Evolutionary conservation across 2,329 filamentous ascomycete species (phyloP).

Genomic region (Alternaria sp.): DNA sequence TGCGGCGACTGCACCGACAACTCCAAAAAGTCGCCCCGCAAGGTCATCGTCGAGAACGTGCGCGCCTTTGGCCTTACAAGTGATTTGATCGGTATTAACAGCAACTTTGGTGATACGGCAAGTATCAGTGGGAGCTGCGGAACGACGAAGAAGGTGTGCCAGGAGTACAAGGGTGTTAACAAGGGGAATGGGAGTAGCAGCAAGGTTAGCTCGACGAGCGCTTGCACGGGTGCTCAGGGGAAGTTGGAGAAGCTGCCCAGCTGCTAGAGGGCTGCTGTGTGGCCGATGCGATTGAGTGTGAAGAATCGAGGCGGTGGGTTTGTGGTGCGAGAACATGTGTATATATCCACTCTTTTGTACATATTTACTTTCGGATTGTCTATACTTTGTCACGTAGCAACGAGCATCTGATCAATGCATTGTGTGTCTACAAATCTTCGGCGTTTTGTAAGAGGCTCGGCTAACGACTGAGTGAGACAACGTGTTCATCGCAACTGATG

Average conservation of each 20-base stretch:
- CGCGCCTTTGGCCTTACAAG: conserved; percentile 48
- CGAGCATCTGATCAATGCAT: no score
- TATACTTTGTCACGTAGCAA: no score
- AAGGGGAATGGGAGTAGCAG: conserved; percentile 22
- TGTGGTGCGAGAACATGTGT: no score
- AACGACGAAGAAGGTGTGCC: conserved; percentile 26
- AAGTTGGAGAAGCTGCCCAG: conserved; percentile 21
- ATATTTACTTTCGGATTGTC: no score
- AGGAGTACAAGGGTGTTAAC: conserved; percentile 31
- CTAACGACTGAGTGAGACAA: no score
- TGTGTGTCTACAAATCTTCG: no score
- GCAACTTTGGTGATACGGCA: conserved; percentile 56
- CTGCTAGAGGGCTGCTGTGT: no score
- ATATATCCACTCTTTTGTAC: no score
- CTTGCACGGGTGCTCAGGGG: conserved; percentile 23
- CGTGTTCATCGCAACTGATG: no score
- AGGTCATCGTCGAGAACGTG: conserved; percentile 52
- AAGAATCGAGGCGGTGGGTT: no score
- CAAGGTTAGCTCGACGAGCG: conserved; percentile 7
- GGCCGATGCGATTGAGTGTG: no score
- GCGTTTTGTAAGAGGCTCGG: no score
- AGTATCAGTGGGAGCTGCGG: conserved; percentile 51
- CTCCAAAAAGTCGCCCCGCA: conserved; percentile 48
- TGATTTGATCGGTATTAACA: conserved; percentile 55
- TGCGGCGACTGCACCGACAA: conserved; percentile 56